Evolutionary conservation across 140 eudicot species (phyloP).

Genomic region (Senecio squalidus): DNA sequence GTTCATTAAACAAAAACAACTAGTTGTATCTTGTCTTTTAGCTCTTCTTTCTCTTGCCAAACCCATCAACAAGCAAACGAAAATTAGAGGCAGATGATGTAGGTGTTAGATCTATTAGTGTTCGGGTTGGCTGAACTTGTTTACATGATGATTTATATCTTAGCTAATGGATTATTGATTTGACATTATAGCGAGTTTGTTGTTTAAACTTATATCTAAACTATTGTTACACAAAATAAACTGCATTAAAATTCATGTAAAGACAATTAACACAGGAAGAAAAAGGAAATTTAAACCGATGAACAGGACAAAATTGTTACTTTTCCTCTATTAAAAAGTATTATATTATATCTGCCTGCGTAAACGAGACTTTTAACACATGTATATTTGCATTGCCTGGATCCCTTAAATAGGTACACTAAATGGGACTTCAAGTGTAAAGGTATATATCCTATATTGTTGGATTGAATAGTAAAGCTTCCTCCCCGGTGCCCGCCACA

Average conservation of each 20-base stretch:
- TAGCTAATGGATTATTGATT: neutral
- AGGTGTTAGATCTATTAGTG: neutral
- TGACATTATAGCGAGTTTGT: neutral
- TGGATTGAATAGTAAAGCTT: too few species aligned
- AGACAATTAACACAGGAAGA: neutral
- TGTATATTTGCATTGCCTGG: neutral
- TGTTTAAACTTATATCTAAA: neutral
- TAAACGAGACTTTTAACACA: neutral
- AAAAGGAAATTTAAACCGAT: neutral
- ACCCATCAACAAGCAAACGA: too few species aligned
- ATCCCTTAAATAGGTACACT: neutral
- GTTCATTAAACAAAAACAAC: neutral
- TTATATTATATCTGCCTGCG: neutral
- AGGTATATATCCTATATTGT: neutral
- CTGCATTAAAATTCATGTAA: neutral
- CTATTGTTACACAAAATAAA: neutral
- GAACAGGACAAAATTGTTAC: neutral
- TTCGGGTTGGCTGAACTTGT: too few species aligned
- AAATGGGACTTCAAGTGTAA: neutral
- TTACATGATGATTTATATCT: neutral
- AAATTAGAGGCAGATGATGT: too few species aligned
- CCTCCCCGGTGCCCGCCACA: neutral
- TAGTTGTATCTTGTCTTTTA: constrained; percentile 6
- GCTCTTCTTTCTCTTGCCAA: too few species aligned
- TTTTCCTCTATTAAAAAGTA: neutral